phyloP scores from a whole-genome alignment of 1,139 yeast species.

The Taphrina flavorubra region DNA sequence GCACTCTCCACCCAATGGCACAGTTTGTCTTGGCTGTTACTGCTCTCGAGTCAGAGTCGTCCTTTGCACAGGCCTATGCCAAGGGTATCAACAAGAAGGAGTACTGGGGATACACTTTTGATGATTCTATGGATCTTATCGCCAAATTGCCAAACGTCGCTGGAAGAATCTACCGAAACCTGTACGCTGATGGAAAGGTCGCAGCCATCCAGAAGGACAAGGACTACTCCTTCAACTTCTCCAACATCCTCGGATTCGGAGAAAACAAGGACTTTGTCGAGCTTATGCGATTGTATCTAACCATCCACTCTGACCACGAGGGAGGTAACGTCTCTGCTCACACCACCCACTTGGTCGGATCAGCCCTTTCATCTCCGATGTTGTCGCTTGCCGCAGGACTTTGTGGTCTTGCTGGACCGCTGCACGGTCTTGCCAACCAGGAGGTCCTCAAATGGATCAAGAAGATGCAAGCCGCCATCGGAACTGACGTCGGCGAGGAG shows the following conservation, averaged over 20 bases:
- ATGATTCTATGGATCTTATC: conserved; percentile 84
- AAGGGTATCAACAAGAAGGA: conserved; percentile 66
- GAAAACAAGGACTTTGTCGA: conserved; percentile 80
- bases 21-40: conserved; percentile 70
- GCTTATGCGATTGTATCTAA: conserved; percentile 88
- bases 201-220: conserved; percentile 70
- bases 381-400: conserved; percentile 92
- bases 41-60: conserved; percentile 69
- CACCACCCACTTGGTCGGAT: conserved; percentile 95
- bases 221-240: conserved; percentile 92
- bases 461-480: conserved; percentile 75
- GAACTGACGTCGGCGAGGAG: conserved; percentile 72
- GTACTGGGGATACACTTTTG: conserved; percentile 87
- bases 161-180: conserved; percentile 90
- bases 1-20: conserved; percentile 70
- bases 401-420: conserved; percentile 97
- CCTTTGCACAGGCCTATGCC: conserved; percentile 68
- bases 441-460: conserved; percentile 94
- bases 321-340: conserved; percentile 99
- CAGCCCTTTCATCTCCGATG: conserved; percentile 92
- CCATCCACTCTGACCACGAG: conserved; percentile 97
- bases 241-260: conserved; percentile 82
- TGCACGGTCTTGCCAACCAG: conserved; percentile 98
- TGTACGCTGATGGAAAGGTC: conserved; percentile 80
- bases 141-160: conserved; percentile 93